Percentiles rank a stretch among this genome's conserved stretches.
These are phyloP conservation scores for Diplodia corticola DNA, from an alignment of 2,329 filamentous ascomycete species.

Conservation along the genomic window DNA sequence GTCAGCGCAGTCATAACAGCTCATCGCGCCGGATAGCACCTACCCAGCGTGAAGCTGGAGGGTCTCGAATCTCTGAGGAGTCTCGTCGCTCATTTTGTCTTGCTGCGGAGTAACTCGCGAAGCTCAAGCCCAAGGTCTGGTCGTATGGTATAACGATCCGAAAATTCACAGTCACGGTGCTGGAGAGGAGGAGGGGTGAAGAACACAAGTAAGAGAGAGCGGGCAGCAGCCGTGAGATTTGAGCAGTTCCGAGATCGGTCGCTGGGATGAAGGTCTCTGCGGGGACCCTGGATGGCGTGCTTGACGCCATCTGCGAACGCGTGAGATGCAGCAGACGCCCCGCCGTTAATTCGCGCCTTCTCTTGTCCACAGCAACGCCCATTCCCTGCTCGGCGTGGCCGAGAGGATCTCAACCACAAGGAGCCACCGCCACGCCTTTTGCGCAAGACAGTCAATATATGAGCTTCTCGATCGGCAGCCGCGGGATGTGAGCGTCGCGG, in stretches of 20 bases:
- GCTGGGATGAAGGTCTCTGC: background rate
- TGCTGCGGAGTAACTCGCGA: background rate
- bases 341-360: conserved; percentile 11
- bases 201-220: background rate
- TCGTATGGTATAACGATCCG: background rate
- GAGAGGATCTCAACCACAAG: background rate
- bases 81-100: conserved; percentile 13
- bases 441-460: conserved; percentile 8
- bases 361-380: background rate
- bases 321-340: background rate
- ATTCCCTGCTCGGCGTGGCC: background rate
- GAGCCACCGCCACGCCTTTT: background rate
- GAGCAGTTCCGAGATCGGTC: background rate
- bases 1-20: background rate
- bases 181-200: background rate
- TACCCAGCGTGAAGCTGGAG: conserved; percentile 53
- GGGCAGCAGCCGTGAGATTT: background rate
- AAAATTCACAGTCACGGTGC: background rate
- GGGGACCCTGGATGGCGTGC: conserved; percentile 10
- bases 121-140: background rate
- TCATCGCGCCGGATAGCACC: conserved; percentile 19
- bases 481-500: background rate
- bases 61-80: conserved; percentile 45
- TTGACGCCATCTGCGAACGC: conserved; percentile 19
- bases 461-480: background rate